Evolutionary conservation across 495 filamentous ascomycete species (phyloP).

Genomic region (Mycothermus thermophilus): DNA sequence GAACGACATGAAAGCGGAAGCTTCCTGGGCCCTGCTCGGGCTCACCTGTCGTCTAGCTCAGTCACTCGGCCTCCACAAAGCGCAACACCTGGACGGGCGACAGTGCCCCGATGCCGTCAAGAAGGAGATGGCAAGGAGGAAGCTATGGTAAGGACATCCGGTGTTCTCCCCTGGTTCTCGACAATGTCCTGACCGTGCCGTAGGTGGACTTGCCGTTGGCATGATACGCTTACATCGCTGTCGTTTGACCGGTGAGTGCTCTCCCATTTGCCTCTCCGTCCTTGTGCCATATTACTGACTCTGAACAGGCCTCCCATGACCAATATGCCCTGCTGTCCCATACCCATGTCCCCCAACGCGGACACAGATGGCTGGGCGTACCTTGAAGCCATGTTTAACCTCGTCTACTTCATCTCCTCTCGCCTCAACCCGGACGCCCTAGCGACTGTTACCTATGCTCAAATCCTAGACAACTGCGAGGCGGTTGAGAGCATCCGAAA

Average conservation of each 20-base stretch:
- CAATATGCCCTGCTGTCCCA: constrained; percentile 33
- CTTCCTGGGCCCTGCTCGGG: constrained; percentile 42
- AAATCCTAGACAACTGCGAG: constrained; percentile 34
- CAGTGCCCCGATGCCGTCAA: constrained; percentile 22
- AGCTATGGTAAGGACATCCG: constrained; percentile 35
- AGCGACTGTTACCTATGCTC: constrained; percentile 28
- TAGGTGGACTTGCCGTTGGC: constrained; percentile 45
- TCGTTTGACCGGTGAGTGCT: constrained; percentile 40
- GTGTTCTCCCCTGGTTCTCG: too few relatives aligned
- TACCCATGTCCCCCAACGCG: constrained; percentile 30
- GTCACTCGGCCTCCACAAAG: constrained; percentile 38
- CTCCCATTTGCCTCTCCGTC: neutral
- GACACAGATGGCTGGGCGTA: constrained; percentile 35
- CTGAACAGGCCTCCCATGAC: constrained; percentile 33
- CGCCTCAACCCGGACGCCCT: constrained; percentile 38
- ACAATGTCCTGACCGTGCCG: neutral
- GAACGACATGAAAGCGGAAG: constrained; percentile 48
- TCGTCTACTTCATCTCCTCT: constrained; percentile 37
- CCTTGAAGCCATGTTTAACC: constrained; percentile 41
- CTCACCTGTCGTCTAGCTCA: constrained; percentile 42
- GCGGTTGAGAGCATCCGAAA: constrained; percentile 35
- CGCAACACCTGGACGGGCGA: constrained; percentile 24
- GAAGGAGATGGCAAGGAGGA: constrained; percentile 32
- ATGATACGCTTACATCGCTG: constrained; percentile 40
- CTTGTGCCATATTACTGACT: neutral